A percentile compares a stretch with the other conserved stretches of the same genome.
These are phyloP conservation scores for Phytopythium cucurbitacearum DNA, from an alignment of 352 stramenopile genomes.

Conservation along the genomic window DNA sequence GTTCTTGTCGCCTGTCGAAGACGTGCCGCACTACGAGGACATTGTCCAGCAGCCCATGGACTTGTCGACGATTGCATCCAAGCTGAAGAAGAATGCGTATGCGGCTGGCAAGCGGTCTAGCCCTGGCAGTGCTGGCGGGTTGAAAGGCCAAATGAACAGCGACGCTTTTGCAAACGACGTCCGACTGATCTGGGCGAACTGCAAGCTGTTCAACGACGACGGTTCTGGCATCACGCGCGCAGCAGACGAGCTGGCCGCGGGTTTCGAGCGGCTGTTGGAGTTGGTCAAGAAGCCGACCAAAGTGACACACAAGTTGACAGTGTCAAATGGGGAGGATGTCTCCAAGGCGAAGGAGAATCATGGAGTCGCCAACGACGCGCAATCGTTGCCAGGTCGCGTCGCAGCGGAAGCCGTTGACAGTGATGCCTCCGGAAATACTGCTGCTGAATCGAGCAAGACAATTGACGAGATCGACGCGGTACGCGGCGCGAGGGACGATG, in stretches of 20 bases:
- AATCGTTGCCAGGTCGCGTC: too few species aligned
- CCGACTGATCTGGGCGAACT: constrained; percentile 81
- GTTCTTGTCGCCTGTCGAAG: constrained; percentile 71
- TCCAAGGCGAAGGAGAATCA: not conserved
- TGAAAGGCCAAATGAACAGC: constrained; percentile 26
- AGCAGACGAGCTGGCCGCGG: constrained; percentile 55
- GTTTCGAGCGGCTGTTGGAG: constrained; percentile 62
- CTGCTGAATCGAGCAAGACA: too few species aligned
- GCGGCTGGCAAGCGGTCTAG: constrained; percentile 18
- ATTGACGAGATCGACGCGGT: too few species aligned
- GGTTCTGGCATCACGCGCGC: constrained; percentile 73
- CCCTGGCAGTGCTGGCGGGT: constrained; percentile 6
- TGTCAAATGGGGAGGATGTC: not conserved
- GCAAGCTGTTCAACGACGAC: constrained; percentile 83
- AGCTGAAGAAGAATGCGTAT: constrained; percentile 59
- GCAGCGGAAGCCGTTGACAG: too few species aligned
- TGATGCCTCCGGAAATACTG: too few species aligned
- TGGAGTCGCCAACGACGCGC: too few species aligned
- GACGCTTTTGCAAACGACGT: constrained; percentile 72
- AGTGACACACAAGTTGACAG: too few species aligned
- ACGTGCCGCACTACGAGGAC: constrained; percentile 66
- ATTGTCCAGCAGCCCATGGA: constrained; percentile 84
- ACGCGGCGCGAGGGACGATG: too few species aligned
- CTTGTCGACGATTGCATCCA: constrained; percentile 64
- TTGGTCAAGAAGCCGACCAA: constrained; percentile 11